These are phyloP conservation scores for Calonectria honghensis DNA, from an alignment of 2,329 filamentous ascomycete genomes.

Conservation along the genomic window DNA sequence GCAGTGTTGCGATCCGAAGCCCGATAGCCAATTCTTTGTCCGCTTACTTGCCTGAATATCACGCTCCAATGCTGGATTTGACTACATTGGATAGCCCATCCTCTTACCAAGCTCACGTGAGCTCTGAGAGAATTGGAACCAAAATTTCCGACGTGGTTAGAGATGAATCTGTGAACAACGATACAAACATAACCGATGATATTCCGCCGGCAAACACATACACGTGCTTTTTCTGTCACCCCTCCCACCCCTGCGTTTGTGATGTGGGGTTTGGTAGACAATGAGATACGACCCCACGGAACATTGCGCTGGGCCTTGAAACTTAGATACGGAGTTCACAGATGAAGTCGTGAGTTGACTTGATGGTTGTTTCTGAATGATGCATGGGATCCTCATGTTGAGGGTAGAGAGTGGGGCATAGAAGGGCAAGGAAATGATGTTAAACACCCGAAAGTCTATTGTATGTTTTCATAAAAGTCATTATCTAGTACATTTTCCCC, in stretches of 20 bases:
- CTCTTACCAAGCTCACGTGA: background rate
- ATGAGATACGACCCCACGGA: background rate
- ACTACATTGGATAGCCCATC: background rate
- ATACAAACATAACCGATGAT: background rate
- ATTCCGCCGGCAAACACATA: background rate
- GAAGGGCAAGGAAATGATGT: background rate
- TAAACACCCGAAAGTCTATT: background rate
- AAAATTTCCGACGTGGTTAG: background rate
- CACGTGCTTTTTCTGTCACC: background rate
- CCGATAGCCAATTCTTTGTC: background rate
- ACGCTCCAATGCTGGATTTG: background rate
- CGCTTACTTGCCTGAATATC: background rate
- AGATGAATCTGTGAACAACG: background rate
- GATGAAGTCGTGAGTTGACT: background rate
- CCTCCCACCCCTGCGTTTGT: background rate
- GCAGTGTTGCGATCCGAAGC: background rate
- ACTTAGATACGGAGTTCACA: background rate
- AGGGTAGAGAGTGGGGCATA: background rate
- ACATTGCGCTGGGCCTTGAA: background rate
- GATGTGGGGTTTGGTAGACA: background rate
- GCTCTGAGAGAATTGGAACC: background rate
- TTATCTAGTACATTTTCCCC: constrained; percentile 9
- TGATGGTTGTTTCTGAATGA: background rate
- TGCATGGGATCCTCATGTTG: background rate
- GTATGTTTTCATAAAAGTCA: constrained; percentile 16